Base-by-base conservation (phyloP, 495 filamentous ascomycete genomes). In the Daldinia bambusicola region DNA sequence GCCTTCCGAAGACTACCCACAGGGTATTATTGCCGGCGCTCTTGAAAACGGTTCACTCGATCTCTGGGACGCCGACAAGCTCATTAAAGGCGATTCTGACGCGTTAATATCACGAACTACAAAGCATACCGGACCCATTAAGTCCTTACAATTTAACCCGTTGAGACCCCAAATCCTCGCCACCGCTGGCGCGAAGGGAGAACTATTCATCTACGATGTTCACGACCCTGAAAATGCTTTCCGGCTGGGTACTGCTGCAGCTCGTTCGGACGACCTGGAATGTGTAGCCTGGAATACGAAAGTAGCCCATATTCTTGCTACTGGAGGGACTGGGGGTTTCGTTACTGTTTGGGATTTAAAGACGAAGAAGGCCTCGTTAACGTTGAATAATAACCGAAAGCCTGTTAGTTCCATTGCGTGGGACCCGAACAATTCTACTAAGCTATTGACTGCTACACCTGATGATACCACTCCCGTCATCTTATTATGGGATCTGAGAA, bases 291-390 rank as follows among this genome's bases (percentile, higher is more conserved):
- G 95, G 95, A 99, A 99, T 82, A 94, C 94, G 74, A 98, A 97
- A 83, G 94, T 98, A 41, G 85, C 94, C 20, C 94, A 99, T 79
- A 99, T 99, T 75, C 80, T 98, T 66, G 96, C 93, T 31, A 97
- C 95, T 12, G 95, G 95, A 69, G 94, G 95, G 76, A 93, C 89
- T 71, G 95, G 93, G 18, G 95, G 95, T 10, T 97, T 97, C 75
- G 94, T 98, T 31, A 98, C 95, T 10, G 94, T 99, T 2, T 99
- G 95, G 95, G 95, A 99, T 84, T 88, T 98, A 48, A 97, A 97
- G 84, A 91, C 90, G 0, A 98, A 96, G 86, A 97, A 95, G 81
- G 94, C 97, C 72, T 97, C 93, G 59, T 82, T 99, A 78, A 97
- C 94, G 2, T 82, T 99, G 63, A 98, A 97, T 82, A 98, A 97